Evolutionary conservation across 2,329 filamentous ascomycete genomes (phyloP).

Genomic region (Neurospora sp.): DNA sequence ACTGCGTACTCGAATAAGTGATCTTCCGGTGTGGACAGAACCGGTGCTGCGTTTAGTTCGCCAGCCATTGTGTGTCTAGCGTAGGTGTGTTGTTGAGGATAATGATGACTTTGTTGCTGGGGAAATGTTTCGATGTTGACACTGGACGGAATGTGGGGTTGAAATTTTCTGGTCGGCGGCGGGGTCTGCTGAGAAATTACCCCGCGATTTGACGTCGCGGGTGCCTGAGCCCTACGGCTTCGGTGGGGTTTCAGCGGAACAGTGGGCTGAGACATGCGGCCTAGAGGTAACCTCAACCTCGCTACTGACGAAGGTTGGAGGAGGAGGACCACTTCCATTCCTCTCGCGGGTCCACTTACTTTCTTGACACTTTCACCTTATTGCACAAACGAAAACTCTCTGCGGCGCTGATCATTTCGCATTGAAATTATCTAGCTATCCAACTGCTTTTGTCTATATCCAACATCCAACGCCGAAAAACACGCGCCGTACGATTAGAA

Average conservation of each 20-base stretch:
- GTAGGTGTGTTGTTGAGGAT: not conserved
- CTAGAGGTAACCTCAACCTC: not conserved
- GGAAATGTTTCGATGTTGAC: not conserved
- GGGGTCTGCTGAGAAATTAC: slow-evolving; percentile 4
- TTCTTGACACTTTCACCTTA: not conserved
- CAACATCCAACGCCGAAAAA: not conserved
- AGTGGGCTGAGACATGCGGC: not conserved
- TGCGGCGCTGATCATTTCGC: not conserved
- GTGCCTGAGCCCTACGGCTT: not conserved
- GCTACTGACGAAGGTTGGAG: not conserved
- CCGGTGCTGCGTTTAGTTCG: slow-evolving; percentile 43
- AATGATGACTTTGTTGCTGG: not conserved
- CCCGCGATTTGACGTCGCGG: not conserved
- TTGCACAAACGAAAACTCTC: not conserved
- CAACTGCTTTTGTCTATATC: not conserved
- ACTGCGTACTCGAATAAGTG: slow-evolving; percentile 42
- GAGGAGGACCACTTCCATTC: not conserved
- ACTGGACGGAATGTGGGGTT: not conserved
- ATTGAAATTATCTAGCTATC: not conserved
- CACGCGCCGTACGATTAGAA: slow-evolving; percentile 14
- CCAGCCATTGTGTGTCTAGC: slow-evolving; percentile 28
- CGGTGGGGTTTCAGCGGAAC: not conserved
- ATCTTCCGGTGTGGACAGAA: slow-evolving; percentile 56
- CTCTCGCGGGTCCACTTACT: not conserved
- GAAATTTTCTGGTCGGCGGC: slow-evolving; percentile 8